Evolutionary conservation across 306 rosid genomes (phyloP).

Genomic region (Fragaria nilgerrensis): DNA sequence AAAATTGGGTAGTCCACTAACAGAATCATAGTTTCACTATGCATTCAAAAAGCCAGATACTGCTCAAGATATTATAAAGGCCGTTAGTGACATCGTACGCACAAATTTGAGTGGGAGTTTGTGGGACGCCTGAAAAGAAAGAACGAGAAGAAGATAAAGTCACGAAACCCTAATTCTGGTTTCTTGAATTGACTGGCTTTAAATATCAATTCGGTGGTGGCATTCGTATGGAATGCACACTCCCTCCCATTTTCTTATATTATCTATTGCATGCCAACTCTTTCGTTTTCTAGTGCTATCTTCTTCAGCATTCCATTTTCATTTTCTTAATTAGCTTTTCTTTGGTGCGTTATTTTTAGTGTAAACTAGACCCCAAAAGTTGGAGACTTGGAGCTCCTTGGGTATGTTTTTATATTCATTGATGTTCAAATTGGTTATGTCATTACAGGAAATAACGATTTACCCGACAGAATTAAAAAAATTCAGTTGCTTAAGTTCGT

Average conservation of each 20-base stretch:
- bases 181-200: neutral
- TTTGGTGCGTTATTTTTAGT: neutral
- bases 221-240: slow-evolving; percentile 69
- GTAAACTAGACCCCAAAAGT: neutral
- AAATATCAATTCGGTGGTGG: slow-evolving; percentile 52
- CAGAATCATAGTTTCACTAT: neutral
- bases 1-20: neutral
- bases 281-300: slow-evolving; percentile 51
- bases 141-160: neutral
- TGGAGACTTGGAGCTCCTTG: neutral
- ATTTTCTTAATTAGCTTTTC: neutral
- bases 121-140: slow-evolving; percentile 19
- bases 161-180: slow-evolving; percentile 4
- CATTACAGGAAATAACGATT: too few relatives aligned
- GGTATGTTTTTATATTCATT: neutral
- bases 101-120: neutral
- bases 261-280: slow-evolving; percentile 41
- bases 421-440: neutral
- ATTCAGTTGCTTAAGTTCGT: too few relatives aligned
- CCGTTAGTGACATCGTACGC: neutral
- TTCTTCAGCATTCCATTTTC: slow-evolving; percentile 65
- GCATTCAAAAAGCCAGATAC: neutral
- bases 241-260: slow-evolving; percentile 49
- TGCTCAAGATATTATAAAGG: neutral
- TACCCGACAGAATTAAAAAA: too few relatives aligned